phyloP scores from a whole-genome alignment of 176 grass and related monocot species.

The Panicum miliaceum region DNA sequence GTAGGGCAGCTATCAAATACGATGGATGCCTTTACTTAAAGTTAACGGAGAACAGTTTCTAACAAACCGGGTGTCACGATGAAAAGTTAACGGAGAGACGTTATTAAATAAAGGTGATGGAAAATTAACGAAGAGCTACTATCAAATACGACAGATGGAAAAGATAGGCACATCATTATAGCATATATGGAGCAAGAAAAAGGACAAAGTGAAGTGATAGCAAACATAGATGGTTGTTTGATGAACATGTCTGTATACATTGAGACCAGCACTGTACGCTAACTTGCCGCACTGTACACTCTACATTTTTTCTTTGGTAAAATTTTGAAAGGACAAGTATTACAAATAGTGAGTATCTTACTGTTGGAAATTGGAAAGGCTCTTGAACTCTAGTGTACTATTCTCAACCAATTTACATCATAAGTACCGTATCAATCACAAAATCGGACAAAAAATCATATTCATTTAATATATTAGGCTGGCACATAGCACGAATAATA shows the following conservation, averaged over 20 bases:
- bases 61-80: too few species aligned
- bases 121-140: too few species aligned
- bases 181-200: too few species aligned
- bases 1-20: background rate
- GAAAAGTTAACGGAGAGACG: background rate
- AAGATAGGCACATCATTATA: background rate
- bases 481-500: background rate
- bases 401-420: background rate
- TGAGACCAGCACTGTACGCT: too few species aligned
- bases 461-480: background rate
- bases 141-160: too few species aligned
- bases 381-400: background rate
- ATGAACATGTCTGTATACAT: background rate
- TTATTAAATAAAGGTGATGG: background rate
- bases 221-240: background rate
- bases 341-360: background rate
- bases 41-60: background rate
- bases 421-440: background rate
- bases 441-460: background rate
- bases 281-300: too few species aligned
- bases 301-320: too few species aligned
- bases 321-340: background rate
- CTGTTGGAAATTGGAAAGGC: background rate
- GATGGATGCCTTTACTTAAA: too few species aligned
- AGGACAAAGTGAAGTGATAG: background rate